These are phyloP conservation scores for Wallacemonas rigidus DNA, from an alignment of 208 protist genomes.

Conservation along the genomic window DNA sequence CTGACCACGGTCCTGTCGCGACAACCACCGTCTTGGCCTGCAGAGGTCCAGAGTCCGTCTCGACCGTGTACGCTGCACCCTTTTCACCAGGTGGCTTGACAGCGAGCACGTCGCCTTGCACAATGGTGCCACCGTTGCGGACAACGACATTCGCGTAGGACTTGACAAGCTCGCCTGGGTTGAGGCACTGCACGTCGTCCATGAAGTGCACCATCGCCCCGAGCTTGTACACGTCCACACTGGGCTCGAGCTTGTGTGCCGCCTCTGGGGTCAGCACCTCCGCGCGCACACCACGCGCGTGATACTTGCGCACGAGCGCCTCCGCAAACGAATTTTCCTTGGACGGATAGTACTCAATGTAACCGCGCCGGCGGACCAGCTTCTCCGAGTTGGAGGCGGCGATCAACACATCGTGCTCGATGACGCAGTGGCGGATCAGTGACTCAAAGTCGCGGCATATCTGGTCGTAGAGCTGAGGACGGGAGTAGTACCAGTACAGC, in stretches of 20 bases:
- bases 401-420: conserved; percentile 23
- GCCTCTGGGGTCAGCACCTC: conserved; percentile 9
- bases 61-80: neutral
- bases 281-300: conserved; percentile 4
- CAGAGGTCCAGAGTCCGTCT: conserved; percentile 15
- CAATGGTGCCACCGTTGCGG: conserved; percentile 18
- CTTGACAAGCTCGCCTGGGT: conserved; percentile 28
- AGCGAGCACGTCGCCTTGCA: conserved; percentile 19
- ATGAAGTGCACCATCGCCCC: conserved; percentile 22
- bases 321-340: conserved; percentile 8
- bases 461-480: conserved; percentile 13
- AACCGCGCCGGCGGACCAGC: conserved; percentile 22
- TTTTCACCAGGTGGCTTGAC: neutral
- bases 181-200: conserved; percentile 17
- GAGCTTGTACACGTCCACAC: conserved; percentile 16
- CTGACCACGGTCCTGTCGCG: conserved; percentile 27
- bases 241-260: conserved; percentile 18
- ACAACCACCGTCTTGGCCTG: conserved; percentile 26
- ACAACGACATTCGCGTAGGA: conserved; percentile 25
- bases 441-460: conserved; percentile 20
- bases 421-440: conserved; percentile 21
- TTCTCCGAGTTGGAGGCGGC: conserved; percentile 19
- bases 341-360: conserved; percentile 21
- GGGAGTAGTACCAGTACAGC: conserved; percentile 30
- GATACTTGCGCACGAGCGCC: conserved; percentile 12